Percentiles rank a stretch among this genome's conserved stretches.
Evolutionary conservation across 2,329 filamentous ascomycete genomes (phyloP).

Genomic region (Alternaria consortialis): DNA sequence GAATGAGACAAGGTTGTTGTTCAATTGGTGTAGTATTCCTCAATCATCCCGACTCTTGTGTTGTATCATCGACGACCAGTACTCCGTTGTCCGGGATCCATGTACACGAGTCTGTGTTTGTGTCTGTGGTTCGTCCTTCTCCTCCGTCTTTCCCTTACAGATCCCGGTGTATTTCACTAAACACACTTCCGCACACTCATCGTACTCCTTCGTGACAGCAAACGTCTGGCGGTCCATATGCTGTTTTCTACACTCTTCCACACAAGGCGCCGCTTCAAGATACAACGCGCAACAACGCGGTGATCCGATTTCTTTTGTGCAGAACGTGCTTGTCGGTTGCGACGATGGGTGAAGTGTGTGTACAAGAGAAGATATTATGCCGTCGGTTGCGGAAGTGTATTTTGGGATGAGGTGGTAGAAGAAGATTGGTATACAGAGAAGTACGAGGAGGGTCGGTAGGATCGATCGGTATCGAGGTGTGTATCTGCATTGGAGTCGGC

Average conservation of each 20-base stretch:
- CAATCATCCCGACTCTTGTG: too few relatives aligned
- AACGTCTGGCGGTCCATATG: conserved; percentile 10
- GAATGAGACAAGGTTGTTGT: too few relatives aligned
- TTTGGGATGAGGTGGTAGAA: conserved; percentile 17
- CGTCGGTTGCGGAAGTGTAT: not conserved
- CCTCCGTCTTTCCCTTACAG: not conserved
- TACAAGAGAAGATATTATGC: not conserved
- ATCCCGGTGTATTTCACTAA: conserved; percentile 3
- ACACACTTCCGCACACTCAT: conserved; percentile 11
- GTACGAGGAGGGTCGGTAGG: conserved; percentile 4
- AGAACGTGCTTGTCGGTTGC: not conserved
- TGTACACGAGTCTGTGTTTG: not conserved
- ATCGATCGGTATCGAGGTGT: conserved; percentile 5
- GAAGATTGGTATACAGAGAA: conserved; percentile 15
- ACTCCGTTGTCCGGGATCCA: not conserved
- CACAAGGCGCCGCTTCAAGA: conserved; percentile 7
- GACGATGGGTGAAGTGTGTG: not conserved
- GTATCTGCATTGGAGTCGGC: conserved; percentile 1
- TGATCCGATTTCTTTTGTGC: conserved; percentile 10
- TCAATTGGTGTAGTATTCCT: too few relatives aligned
- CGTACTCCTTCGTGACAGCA: conserved; percentile 7
- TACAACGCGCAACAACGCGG: conserved; percentile 9
- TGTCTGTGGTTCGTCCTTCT: not conserved
- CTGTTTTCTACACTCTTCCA: conserved; percentile 10
- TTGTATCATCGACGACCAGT: not conserved